Percentiles rank a stretch among this genome's conserved stretches.
phyloP scores from a whole-genome alignment of 768 basidiomycete genomes.

The Omphalotus guepiniiformis region DNA sequence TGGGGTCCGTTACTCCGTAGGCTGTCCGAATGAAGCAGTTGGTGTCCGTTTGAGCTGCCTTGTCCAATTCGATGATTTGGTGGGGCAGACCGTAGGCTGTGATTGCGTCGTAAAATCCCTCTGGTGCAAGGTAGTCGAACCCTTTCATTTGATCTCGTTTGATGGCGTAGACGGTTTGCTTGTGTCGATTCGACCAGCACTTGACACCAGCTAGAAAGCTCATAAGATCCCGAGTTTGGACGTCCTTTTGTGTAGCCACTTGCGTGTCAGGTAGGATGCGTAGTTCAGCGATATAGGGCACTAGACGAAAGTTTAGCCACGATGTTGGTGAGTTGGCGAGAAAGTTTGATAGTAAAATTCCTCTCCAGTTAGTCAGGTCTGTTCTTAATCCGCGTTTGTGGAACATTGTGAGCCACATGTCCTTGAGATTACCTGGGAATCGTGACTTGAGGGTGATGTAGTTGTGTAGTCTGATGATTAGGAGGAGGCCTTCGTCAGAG shows the following conservation, averaged over 20 bases:
- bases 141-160: conserved; percentile 29
- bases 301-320: conserved; percentile 23
- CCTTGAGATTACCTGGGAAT: conserved; percentile 23
- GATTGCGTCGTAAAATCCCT: conserved; percentile 30
- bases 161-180: conserved; percentile 17
- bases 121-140: conserved; percentile 23
- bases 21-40: conserved; percentile 20
- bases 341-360: conserved; percentile 21
- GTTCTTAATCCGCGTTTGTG: conserved; percentile 22
- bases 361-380: conserved; percentile 25
- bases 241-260: conserved; percentile 24
- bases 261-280: conserved; percentile 21
- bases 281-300: conserved; percentile 17
- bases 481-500: conserved; percentile 15
- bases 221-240: conserved; percentile 22
- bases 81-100: conserved; percentile 21
- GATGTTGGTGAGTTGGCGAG: conserved; percentile 22
- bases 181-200: conserved; percentile 18
- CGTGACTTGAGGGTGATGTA: conserved; percentile 19
- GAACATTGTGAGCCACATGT: conserved; percentile 21
- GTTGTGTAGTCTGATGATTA: conserved; percentile 24
- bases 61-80: conserved; percentile 22
- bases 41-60: conserved; percentile 18
- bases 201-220: conserved; percentile 17
- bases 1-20: conserved; percentile 19